Base-by-base conservation (phyloP, 1,139 yeast genomes). In the Barnettozyma hawaiiensis region DNA sequence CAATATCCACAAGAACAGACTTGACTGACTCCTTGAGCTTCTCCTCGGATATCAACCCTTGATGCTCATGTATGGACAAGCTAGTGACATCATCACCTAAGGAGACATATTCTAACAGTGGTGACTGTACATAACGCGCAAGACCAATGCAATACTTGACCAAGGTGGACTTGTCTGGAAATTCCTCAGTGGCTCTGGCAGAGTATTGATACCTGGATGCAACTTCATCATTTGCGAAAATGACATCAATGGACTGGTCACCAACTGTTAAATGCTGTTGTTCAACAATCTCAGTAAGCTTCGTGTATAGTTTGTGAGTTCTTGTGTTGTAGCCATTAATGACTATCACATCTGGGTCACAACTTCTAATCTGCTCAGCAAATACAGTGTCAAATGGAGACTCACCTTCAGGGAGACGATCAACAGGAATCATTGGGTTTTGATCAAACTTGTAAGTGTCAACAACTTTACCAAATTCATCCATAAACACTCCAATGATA, bases 151-250 rank as follows among this genome's bases (percentile, higher is more conserved):
- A 82, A 65, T 90, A 92, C 53, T 85, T 78, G n/a, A 82, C 81
- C 47, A 89, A 71, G 2, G 86, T 73, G 1, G 96, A 81, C 52
- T 85, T 85, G 57, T 86, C 96, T n/a, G 96, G 81, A 60, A 85
- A 85, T 61, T 92, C 97, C 36, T 72, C 69, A 12, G 66, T 66
- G 0, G 96, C 95, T 48, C 90, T 74, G 29, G 71, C 76, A 0
- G 96, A 85, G 57, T 82, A 78, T 62, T 90, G 96, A 60, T 75
- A 92, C 48, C 94, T 74, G 44, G 95, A 71, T 0, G 98, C 97
- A 27, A 95, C 89, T 61, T 92, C 98, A 61, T 92, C 97, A 54
- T 84, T 86, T 24, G 86, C 95, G 81, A 89, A 92, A 14, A 89
- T 68, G 3, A 86, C 78, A 10, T 66, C 67, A 26, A 66, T 47